These are phyloP conservation scores for Boeremia exigua DNA, from an alignment of 2,329 filamentous ascomycete species.

Conservation along the genomic window DNA sequence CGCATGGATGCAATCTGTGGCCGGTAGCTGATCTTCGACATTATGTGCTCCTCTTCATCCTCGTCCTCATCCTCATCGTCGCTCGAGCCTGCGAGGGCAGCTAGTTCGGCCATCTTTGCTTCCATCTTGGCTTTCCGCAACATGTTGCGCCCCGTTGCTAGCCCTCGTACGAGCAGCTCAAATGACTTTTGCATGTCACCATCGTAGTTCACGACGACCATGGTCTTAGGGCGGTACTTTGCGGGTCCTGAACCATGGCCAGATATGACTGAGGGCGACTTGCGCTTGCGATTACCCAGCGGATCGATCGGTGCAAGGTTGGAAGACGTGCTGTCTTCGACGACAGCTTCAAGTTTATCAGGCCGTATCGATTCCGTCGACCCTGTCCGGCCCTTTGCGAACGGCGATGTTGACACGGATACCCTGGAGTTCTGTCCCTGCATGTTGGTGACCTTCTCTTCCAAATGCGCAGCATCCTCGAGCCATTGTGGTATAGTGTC, in stretches of 20 bases:
- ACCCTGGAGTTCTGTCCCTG: conserved; percentile 42
- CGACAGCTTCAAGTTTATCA: conserved; percentile 30
- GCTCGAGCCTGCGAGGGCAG: conserved; percentile 42
- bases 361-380: conserved; percentile 47
- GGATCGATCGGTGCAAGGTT: conserved; percentile 25
- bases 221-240: conserved; percentile 72
- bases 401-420: conserved; percentile 34
- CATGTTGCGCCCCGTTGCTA: conserved; percentile 80
- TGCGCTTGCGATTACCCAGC: conserved; percentile 48
- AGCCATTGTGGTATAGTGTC: conserved; percentile 50
- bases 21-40: conserved; percentile 47
- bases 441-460: conserved; percentile 43
- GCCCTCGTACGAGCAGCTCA: conserved; percentile 80
- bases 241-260: conserved; percentile 50
- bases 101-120: conserved; percentile 66
- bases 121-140: conserved; percentile 90
- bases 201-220: conserved; percentile 92
- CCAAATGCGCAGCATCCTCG: conserved; percentile 37
- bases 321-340: conserved; percentile 25
- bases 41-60: conserved; percentile 35
- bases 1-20: conserved; percentile 44
- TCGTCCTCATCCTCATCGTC: conserved; percentile 36
- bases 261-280: conserved; percentile 51
- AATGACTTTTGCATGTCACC: conserved; percentile 83
- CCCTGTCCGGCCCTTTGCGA: conserved; percentile 40